A percentile compares a stretch with the other conserved stretches of the same genome.
phyloP scores from a whole-genome alignment of 371 early-diverging fungal genomes.

The Rhizopus sp. region DNA sequence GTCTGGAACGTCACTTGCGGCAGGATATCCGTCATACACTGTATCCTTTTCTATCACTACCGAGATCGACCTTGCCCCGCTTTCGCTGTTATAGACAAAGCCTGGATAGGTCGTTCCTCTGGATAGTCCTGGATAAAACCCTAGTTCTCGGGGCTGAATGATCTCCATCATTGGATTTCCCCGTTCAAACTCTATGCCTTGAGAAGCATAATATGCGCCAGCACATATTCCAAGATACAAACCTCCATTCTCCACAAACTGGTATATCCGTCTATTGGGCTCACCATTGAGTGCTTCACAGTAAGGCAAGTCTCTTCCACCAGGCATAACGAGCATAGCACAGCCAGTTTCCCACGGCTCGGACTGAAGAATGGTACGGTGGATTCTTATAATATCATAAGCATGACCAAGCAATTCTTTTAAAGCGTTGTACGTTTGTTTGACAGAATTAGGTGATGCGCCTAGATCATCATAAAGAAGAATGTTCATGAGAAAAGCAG shows the following conservation, averaged over 20 bases:
- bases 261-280: conserved; percentile 58
- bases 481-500: conserved; percentile 63
- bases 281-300: conserved; percentile 64
- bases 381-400: conserved; percentile 84
- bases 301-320: conserved; percentile 87
- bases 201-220: conserved; percentile 85
- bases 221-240: conserved; percentile 92
- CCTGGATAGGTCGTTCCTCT: conserved; percentile 76
- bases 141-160: conserved; percentile 70
- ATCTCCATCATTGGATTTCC: conserved; percentile 61
- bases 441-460: conserved; percentile 62
- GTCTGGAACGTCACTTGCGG: conserved; percentile 4
- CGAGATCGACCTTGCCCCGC: conserved; percentile 59
- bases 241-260: conserved; percentile 80
- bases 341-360: conserved; percentile 88
- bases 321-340: conserved; percentile 83
- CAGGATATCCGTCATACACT: not conserved
- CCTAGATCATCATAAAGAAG: conserved; percentile 84
- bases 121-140: conserved; percentile 70
- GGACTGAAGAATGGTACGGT: conserved; percentile 57
- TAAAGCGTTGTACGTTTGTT: conserved; percentile 65
- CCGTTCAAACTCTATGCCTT: conserved; percentile 77
- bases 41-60: conserved; percentile 13
- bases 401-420: conserved; percentile 66
- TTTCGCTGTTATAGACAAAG: conserved; percentile 80